A percentile compares a stretch with the other conserved stretches of the same genome.
phyloP scores from a whole-genome alignment of 768 basidiomycete species.

The Piloderma croceum region DNA sequence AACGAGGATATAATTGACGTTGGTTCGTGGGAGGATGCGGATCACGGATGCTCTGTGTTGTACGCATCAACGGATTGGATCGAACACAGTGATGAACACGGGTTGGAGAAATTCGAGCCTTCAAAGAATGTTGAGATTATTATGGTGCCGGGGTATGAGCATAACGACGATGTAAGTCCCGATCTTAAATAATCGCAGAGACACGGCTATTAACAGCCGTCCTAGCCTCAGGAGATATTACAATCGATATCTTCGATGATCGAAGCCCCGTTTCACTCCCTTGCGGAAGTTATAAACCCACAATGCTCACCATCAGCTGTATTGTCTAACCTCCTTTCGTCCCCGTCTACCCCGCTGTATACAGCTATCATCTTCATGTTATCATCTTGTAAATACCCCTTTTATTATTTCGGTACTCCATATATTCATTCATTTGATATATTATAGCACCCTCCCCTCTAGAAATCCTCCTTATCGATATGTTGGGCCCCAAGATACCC shows the following conservation, averaged over 20 bases:
- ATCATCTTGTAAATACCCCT: constrained; percentile 36
- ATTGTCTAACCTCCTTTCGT: constrained; percentile 50
- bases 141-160: constrained; percentile 42
- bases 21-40: constrained; percentile 50
- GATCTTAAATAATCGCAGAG: not conserved
- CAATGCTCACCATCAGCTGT: constrained; percentile 45
- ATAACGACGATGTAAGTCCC: constrained; percentile 40
- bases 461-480: constrained; percentile 45
- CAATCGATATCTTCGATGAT: constrained; percentile 35
- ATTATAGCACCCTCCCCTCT: constrained; percentile 20
- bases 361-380: constrained; percentile 55
- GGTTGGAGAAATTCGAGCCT: constrained; percentile 61
- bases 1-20: constrained; percentile 66
- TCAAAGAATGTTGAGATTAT: constrained; percentile 60
- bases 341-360: constrained; percentile 52
- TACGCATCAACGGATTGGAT: constrained; percentile 69
- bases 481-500: constrained; percentile 50
- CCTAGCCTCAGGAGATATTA: constrained; percentile 30
- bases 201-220: constrained; percentile 7
- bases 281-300: constrained; percentile 51
- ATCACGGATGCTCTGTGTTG: constrained; percentile 39
- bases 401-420: constrained; percentile 9
- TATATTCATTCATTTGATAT: not conserved
- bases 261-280: constrained; percentile 49
- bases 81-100: constrained; percentile 59